These are phyloP conservation scores for Aechmea fasciata DNA, from an alignment of 176 grass and related monocot species.

Conservation along the genomic window DNA sequence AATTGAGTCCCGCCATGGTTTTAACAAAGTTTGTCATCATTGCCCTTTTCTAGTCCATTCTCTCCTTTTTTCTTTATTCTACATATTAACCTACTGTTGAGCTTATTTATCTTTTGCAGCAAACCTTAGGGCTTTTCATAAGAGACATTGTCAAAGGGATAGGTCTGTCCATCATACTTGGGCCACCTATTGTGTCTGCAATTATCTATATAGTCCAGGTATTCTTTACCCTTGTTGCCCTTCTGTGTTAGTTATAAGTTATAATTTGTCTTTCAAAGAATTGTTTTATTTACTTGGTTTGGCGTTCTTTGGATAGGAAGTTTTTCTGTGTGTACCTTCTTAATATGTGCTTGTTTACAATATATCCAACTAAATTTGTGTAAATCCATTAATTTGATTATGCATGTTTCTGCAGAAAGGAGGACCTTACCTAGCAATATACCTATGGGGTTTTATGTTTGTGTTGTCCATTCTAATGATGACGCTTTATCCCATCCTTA, in stretches of 20 bases:
- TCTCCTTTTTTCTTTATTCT: background rate
- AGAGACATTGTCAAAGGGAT: conserved; percentile 89
- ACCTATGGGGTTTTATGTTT: conserved; percentile 99
- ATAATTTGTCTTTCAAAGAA: background rate
- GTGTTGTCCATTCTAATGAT: conserved; percentile 77
- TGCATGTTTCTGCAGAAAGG: conserved; percentile 65
- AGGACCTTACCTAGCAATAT: conserved; percentile 95
- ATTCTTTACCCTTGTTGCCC: conserved; percentile 3
- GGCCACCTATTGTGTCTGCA: conserved; percentile 81
- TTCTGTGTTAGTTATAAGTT: background rate
- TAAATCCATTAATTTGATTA: conserved; percentile 10
- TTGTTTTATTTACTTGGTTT: background rate
- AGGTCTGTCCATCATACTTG: conserved; percentile 69
- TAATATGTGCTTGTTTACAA: background rate
- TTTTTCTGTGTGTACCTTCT: background rate
- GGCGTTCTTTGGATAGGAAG: background rate
- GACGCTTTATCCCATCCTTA: conserved; percentile 85
- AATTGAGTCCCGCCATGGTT: conserved; percentile 83
- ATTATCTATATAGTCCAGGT: conserved; percentile 96
- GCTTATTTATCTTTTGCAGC: conserved; percentile 40
- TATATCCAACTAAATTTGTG: background rate
- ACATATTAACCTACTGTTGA: conserved; percentile 10
- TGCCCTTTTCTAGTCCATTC: background rate
- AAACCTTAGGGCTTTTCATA: conserved; percentile 93
- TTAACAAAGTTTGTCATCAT: conserved; percentile 67